Base-by-base conservation (phyloP, 805 yeast genomes). In the Candida gorgasii region DNA sequence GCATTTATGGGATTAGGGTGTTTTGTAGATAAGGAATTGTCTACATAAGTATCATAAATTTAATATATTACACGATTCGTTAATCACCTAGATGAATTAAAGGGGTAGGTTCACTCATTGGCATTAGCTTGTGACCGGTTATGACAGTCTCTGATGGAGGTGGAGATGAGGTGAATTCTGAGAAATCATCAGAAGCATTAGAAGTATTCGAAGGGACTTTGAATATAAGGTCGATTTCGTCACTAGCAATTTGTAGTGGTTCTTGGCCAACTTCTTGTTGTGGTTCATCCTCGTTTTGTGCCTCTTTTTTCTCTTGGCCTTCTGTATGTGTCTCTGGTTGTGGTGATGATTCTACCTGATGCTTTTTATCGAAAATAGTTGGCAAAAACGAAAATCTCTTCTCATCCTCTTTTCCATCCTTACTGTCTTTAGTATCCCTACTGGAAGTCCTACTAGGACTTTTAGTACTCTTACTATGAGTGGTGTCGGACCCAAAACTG, bases 1-100 rank as follows among this genome's bases (percentile, higher is more conserved):
- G 97, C 98, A 5, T 92, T 90, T 53, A 79, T 82, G 67, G 97
- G 98, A 0, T 68, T 93, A 46, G 90, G 88, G 12, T 89, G 97
- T 60, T 75, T 84, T 44, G 76, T 93, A 19, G 84, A 80, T 33
- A 42, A 51, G 38, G 75, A 70, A 42, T 20, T 20, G 24, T 20
- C 8, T 20, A 20, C 24, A 20, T 20, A 6, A 7, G 7, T 27
- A 27, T 12, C 6, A 13, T 27, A 20, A 20, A 12, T 27, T 7
- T 27, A 12, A 7, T 27, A 27, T 12, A 20, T 9, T 20, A 20
- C 9, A 20, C 24, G 9, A 7, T 22, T 9, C 9, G 24, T 22
- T 24, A 20, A 9, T 36, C 42, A 3, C 39, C 48, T 9, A 49
- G 35, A 26, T 43, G 45, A 17, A 49, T 49, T 27, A 49, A 38